Percentiles rank a stretch among this genome's conserved stretches.
phyloP scores from a whole-genome alignment of 202 grass and related monocot species.

The Zoysia matrella region DNA sequence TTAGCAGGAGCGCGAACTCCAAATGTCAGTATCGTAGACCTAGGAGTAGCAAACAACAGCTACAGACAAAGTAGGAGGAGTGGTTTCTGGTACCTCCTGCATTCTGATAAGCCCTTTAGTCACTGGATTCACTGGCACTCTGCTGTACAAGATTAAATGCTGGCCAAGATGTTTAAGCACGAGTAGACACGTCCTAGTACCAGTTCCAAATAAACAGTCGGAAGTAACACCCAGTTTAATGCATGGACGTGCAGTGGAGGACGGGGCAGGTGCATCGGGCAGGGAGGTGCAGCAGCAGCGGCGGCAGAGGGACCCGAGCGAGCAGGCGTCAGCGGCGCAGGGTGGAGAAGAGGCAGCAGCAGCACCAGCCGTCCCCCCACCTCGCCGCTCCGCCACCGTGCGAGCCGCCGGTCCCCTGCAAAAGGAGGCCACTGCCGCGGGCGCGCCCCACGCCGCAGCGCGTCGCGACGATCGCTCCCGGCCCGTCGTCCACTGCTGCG shows the following conservation, averaged over 20 bases:
- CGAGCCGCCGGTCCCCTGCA: constrained; percentile 11
- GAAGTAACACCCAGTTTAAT: constrained; percentile 12
- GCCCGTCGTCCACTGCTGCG: no score
- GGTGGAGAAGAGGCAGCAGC: constrained; percentile 6
- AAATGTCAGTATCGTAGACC: not conserved
- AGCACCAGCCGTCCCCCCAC: not conserved
- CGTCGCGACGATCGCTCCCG: not conserved
- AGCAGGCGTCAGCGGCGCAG: constrained; percentile 35
- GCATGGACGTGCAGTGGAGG: not conserved
- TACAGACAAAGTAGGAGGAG: constrained; percentile 16
- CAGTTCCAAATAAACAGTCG: not conserved
- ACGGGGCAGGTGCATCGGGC: no score
- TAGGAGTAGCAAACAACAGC: constrained; percentile 35
- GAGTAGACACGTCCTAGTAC: not conserved
- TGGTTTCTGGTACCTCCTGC: constrained; percentile 13
- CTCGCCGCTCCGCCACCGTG: constrained; percentile 14
- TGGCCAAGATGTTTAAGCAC: no score
- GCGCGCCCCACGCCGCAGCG: constrained; percentile 26
- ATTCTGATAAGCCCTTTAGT: constrained; percentile 11
- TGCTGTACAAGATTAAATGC: not conserved
- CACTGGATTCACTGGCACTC: not conserved
- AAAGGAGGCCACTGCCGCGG: constrained; percentile 12
- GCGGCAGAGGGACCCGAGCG: not conserved
- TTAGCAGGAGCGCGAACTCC: not conserved
- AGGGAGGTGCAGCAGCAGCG: not conserved